A percentile compares a stretch with the other conserved stretches of the same genome.
phyloP scores from a whole-genome alignment of 106 monocot species.

The Dendrobium chrysotoxum region DNA sequence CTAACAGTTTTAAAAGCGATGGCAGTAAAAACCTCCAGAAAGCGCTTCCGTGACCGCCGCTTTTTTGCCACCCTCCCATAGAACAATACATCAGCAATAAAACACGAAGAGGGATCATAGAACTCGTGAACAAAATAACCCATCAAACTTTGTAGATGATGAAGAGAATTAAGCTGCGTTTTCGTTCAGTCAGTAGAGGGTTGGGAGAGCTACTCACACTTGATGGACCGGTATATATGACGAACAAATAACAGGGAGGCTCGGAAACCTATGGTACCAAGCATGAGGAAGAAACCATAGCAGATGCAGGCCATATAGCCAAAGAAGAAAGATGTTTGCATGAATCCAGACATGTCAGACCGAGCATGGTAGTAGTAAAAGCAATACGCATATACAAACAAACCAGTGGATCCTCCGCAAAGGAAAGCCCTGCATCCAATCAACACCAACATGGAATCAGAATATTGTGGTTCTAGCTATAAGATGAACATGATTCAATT shows the following conservation, averaged over 20 bases:
- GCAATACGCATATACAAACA: constrained; percentile 24
- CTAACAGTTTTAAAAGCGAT: neutral
- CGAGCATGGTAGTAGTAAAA: constrained; percentile 29
- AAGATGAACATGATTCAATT: neutral
- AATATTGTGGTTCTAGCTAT: neutral
- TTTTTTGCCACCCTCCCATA: neutral
- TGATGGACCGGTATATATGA: constrained; percentile 28
- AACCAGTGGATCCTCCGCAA: constrained; percentile 25
- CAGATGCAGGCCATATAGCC: constrained; percentile 34
- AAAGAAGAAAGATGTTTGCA: constrained; percentile 35
- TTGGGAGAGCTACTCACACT: constrained; percentile 11
- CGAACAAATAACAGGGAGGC: constrained; percentile 21
- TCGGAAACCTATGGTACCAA: constrained; percentile 23
- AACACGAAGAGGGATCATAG: neutral
- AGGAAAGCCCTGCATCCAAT: constrained; percentile 17
- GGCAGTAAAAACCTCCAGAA: neutral
- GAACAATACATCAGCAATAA: neutral
- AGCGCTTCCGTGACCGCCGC: neutral
- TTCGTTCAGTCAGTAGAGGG: neutral
- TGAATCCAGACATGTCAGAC: constrained; percentile 29
- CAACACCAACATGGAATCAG: neutral
- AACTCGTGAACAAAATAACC: neutral
- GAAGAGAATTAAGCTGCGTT: neutral
- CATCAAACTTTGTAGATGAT: neutral
- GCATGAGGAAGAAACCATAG: constrained; percentile 30